Evolutionary conservation across 139 green algal genomes (phyloP).

Genomic region (Picochlorum sp.): DNA sequence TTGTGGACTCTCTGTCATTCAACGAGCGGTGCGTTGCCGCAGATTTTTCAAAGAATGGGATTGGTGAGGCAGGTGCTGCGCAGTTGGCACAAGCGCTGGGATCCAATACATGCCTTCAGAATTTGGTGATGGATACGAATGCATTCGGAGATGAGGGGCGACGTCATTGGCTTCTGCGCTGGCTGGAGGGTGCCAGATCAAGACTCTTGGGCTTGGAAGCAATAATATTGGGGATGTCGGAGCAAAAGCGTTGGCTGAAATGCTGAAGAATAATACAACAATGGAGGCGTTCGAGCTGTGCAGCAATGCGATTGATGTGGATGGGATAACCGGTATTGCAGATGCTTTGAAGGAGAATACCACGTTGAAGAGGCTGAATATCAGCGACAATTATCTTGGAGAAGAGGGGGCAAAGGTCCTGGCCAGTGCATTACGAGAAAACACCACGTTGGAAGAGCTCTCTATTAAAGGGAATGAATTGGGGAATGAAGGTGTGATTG

Average conservation of each 20-base stretch:
- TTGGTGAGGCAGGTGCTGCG: conserved; percentile 56
- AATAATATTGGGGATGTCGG: conserved; percentile 73
- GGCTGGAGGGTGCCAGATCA: conserved; percentile 35
- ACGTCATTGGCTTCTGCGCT: conserved; percentile 50
- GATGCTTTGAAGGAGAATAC: conserved; percentile 62
- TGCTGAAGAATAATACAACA: conserved; percentile 72
- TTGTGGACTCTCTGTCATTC: conserved; percentile 84
- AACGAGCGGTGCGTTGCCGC: conserved; percentile 68
- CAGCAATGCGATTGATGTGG: conserved; percentile 77
- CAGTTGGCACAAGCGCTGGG: conserved; percentile 57
- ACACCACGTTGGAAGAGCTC: conserved; percentile 64
- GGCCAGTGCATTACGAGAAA: conserved; percentile 61
- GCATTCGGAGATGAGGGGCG: conserved; percentile 52
- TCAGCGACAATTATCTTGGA: conserved; percentile 77
- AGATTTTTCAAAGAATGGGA: conserved; percentile 88
- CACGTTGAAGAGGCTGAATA: conserved; percentile 37
- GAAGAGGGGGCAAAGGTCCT: conserved; percentile 55
- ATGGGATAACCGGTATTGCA: conserved; percentile 58
- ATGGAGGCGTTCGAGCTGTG: conserved; percentile 67
- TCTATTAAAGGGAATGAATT: conserved; percentile 89
- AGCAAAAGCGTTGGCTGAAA: conserved; percentile 76
- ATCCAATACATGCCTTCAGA: conserved; percentile 45
- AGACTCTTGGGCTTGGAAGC: conserved; percentile 40
- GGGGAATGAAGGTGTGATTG: conserved; percentile 72
- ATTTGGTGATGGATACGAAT: conserved; percentile 74